Evolutionary conservation across 805 yeast species (phyloP), one percentile per base, ranked within the genome.

Genomic region (Saturnispora zaruensis): DNA sequence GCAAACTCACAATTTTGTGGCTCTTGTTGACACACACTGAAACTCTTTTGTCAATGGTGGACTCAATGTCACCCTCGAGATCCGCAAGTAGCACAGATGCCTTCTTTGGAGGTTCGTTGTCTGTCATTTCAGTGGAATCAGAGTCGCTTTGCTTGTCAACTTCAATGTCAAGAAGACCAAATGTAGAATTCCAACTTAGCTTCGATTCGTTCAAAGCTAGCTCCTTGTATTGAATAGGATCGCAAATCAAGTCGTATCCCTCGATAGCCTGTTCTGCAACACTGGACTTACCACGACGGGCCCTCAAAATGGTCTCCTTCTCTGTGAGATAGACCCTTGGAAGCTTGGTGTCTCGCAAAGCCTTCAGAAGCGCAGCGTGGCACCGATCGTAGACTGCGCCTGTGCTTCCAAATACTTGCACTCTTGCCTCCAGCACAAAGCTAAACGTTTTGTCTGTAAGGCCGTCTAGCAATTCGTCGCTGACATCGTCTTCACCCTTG

Each of bases 1-100:
- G 73, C 11, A 81, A 65, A 25, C 73, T 68, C 47, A 69, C 73
- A 48, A 77, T 61, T 18, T 57, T 55, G 2, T 68, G 65, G 23
- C 64, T 61, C 2, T 55, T 54, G 44, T 51, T 51, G 24, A 55
- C 53, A 14, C 81, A 71, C 1, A 79, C 71, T 21, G 72, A 66
- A 14, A 87, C 66, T 18, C 79, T 73, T 41, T 85, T 78, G 41
- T 66, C 66, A 3, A 82, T 72, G 30, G 81, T 72, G 59, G 87
- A 95, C 64, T 88, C 96, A 5, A 89, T 84, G 53, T 84, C 91
- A 13, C 95, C 95, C 62, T 87, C 95, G 38, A 87, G 59, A 61
- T 88, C 96, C 1, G 86, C 81, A 44, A 88, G 63, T 14, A 87
- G 58, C 0, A 79, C 69, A 1, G 76, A 55, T 23, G 63, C 42